Evolutionary conservation across 495 filamentous ascomycete genomes (phyloP), one percentile per base, ranked within the genome.

Genomic region (Aspergillus diversus): DNA sequence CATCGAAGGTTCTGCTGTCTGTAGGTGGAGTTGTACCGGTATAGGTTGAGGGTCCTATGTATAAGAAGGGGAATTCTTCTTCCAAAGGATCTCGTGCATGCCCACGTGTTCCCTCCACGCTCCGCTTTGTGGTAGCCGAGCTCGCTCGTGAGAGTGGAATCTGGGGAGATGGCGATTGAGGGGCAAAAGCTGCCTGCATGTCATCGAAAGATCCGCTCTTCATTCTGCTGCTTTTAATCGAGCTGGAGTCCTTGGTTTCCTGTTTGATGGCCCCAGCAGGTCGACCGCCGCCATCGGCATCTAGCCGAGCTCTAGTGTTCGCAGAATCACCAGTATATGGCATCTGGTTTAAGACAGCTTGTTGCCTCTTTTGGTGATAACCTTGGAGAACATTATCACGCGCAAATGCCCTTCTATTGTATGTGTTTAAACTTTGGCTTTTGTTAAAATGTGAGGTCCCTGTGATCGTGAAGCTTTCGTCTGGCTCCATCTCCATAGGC

Each of bases 61-160:
- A 86, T 16, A 98, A 84, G 70, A 87, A 90, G 0, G 88, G 80
- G 43, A 83, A 84, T 60, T 87, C 78, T 61, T 81, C 85, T 51
- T 84, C 81, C 5, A 88, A 69, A 1, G 85, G 83, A 66, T 92
- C 85, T 64, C 87, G 84, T 1, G 86, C 88, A 66, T 90, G 88
- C 27, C 87, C 87, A 71, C 77, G 71, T 76, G 90, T 80, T 15
- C 77, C 79, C 55, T 80, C 76, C 6, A 73, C 21, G 57, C 79
- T 81, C 47, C 75, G 74, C 49, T 80, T 79, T 15, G 76, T 78
- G 0, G 69, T 71, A 11, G 70, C 70, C 7, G 79, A 79, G 59
- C 73, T 76, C 32, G 77, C 70, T 62, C 76, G 68, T 13, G 75
- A 78, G 0, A 71, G 64, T 17, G 72, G 70, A 13, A 68, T 51